Percentiles rank a stretch among this genome's conserved stretches.
phyloP scores from a whole-genome alignment of 148 eudicot species.

The Fagopyrum esculentum region DNA sequence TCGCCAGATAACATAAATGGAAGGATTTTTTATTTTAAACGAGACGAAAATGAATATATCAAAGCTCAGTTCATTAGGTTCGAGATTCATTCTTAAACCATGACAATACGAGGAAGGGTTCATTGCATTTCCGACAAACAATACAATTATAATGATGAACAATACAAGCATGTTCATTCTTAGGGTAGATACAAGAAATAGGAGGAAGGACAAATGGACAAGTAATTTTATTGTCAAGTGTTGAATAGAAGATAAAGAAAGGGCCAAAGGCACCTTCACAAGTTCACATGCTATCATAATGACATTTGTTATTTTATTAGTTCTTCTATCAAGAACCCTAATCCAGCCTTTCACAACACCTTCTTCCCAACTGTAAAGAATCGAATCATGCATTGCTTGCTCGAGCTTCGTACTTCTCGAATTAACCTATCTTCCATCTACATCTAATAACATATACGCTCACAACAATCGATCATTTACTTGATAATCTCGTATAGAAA shows the following conservation, averaged over 20 bases:
- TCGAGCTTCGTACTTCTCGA: not conserved
- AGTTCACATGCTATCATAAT: not conserved
- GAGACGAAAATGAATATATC: too few species aligned
- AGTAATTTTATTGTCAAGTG: not conserved
- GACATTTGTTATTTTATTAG: not conserved
- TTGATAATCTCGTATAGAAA: too few species aligned
- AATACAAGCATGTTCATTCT: not conserved
- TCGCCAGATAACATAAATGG: too few species aligned
- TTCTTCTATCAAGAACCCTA: not conserved
- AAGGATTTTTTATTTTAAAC: too few species aligned
- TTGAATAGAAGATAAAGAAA: not conserved
- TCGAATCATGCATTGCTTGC: not conserved
- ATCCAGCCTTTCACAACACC: not conserved
- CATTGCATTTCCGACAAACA: too few species aligned
- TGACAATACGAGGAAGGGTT: too few species aligned
- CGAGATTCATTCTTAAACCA: too few species aligned
- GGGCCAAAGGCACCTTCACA: not conserved
- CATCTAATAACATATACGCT: too few species aligned
- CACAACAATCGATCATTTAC: too few species aligned
- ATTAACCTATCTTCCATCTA: not conserved
- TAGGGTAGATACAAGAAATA: not conserved
- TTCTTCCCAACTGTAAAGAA: constrained; percentile 1
- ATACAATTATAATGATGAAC: not conserved
- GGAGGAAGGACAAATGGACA: not conserved
- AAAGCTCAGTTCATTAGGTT: too few species aligned